Evolutionary conservation across 176 grass and related monocot species (phyloP), one percentile per base, ranked within the genome.

Genomic region (Ananas comosus): DNA sequence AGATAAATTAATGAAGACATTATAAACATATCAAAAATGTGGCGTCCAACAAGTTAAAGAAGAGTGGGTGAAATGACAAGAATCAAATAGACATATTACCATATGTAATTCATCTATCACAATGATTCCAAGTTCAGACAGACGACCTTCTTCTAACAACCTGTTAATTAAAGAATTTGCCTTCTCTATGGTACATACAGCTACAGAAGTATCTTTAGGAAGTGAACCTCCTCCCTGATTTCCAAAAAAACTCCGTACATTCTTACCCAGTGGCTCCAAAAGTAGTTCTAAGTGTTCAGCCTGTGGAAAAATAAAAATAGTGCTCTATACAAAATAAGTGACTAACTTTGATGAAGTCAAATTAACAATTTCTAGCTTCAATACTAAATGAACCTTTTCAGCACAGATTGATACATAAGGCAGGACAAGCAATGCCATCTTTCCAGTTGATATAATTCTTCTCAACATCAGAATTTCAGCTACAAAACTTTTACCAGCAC

Each of bases 71-170:
- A 18, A 71, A 69, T 49, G 7, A 21, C 25, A 81, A 65, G 61
- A 9, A 49, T 67, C 27, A 59, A 70, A 75, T 54, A 53, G 51
- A 33, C 48, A 74, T 74, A 73, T 73, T 89, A 96, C 92, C 92
- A 96, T 96, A 85, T 96, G 92, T 82, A 96, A 88, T 82, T 96
- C 92, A 71, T 96, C 92, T 78, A 96, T 96, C 72, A 96, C 92
- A 79, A 96, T 96, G 65, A 96, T 88, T 67, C 93, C 88, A 75
- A 96, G 88, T 85, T 96, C 93, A 80, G 89, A 96, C 67, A 96
- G 88, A 50, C 92, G 86, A 4, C 88, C 83, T 73, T 96, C 92
- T 71, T 96, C 92, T 76, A 96, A 77, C 67, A 96, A 77, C 52
- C 88, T 83, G 78, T 96, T 96, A 51, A 92, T 74, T 81, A 96